Conservation (phyloP, 2,329 filamentous ascomycete species). For the Penicillium sp. region DNA sequence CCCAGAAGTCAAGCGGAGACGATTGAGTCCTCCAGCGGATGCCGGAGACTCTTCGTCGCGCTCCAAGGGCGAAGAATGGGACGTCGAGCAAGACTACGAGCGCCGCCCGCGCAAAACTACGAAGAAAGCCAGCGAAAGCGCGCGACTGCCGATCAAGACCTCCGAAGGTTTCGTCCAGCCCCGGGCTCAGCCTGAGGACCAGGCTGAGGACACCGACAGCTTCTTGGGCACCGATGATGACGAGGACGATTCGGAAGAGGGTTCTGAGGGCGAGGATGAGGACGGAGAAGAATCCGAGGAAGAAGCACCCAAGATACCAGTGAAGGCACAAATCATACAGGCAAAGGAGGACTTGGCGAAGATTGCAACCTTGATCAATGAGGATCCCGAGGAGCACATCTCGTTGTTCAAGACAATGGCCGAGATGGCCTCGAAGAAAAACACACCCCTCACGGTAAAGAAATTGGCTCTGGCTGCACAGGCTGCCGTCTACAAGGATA, state of each 20-base stretch:
- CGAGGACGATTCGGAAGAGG: slow-evolving; percentile 43
- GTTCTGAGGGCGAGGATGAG: slow-evolving; percentile 28
- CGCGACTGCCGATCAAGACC: slow-evolving; percentile 80
- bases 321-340: slow-evolving; percentile 73
- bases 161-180: slow-evolving; percentile 69
- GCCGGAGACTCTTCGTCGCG: slow-evolving; percentile 28
- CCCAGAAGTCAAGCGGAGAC: slow-evolving; percentile 49
- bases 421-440: slow-evolving; percentile 62
- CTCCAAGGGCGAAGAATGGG: slow-evolving; percentile 63
- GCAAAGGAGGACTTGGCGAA: slow-evolving; percentile 91
- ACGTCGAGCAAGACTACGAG: slow-evolving; percentile 90
- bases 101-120: slow-evolving; percentile 68
- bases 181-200: slow-evolving; percentile 45
- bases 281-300: slow-evolving; percentile 50
- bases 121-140: slow-evolving; percentile 70
- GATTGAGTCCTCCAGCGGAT: slow-evolving; percentile 48
- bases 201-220: slow-evolving; percentile 57
- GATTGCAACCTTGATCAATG: slow-evolving; percentile 75
- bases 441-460: slow-evolving; percentile 64
- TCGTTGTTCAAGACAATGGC: slow-evolving; percentile 73
- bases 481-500: slow-evolving; percentile 86
- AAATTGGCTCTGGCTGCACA: slow-evolving; percentile 85
- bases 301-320: slow-evolving; percentile 61
- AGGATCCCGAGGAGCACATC: slow-evolving; percentile 87
- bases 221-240: slow-evolving; percentile 61